phyloP scores from a whole-genome alignment of 2,329 filamentous ascomycete species.

The Monilinia laxa region DNA sequence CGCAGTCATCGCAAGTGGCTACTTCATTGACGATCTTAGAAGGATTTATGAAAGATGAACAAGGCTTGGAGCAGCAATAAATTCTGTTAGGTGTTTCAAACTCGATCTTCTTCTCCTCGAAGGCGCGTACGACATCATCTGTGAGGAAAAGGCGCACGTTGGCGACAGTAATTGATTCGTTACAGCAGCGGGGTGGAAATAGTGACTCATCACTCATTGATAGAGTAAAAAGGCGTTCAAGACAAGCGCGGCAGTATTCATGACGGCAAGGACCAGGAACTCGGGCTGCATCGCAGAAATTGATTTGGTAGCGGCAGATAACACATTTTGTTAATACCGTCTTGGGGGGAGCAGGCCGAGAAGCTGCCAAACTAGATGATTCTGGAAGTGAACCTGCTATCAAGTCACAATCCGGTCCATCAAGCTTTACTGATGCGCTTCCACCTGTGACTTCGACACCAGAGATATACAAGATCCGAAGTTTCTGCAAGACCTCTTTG shows the following conservation, averaged over 20 bases:
- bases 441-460: too few species aligned
- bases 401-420: too few species aligned
- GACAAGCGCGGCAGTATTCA: conserved; percentile 52
- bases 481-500: conserved; percentile 30
- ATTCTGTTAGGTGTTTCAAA: conserved; percentile 48
- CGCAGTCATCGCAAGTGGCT: conserved; percentile 48
- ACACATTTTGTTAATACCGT: conserved; percentile 22
- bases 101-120: conserved; percentile 51
- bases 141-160: conserved; percentile 43
- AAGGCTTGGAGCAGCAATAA: conserved; percentile 50
- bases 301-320: conserved; percentile 27
- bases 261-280: conserved; percentile 45
- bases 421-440: too few species aligned
- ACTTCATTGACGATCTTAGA: conserved; percentile 39
- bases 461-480: conserved; percentile 14
- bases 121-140: conserved; percentile 35
- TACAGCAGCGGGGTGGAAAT: conserved; percentile 57
- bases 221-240: conserved; percentile 46
- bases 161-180: conserved; percentile 44
- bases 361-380: conserved; percentile 20
- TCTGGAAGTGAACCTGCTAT: conserved; percentile 6
- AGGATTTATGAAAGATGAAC: conserved; percentile 49
- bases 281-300: conserved; percentile 25
- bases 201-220: conserved; percentile 50
- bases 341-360: neutral